Base-by-base conservation (phyloP, 352 stramenopile genomes). In the Phytophthora citricola region DNA sequence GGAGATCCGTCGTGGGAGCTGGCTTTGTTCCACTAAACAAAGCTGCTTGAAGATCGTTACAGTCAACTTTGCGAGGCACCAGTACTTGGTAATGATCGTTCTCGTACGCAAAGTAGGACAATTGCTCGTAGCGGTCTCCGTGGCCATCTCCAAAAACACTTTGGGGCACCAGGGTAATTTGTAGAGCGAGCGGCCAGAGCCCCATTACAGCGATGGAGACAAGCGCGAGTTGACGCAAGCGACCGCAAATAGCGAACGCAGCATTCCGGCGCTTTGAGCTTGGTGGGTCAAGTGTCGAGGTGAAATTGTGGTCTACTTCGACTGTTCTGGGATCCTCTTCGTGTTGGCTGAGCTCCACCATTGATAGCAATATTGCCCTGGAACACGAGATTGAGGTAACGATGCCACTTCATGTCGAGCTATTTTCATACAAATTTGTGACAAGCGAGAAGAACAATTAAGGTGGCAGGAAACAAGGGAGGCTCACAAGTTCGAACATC, bases 91-190 rank as follows among this genome's bases (percentile, higher is more conserved):
- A 81, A 40, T 78, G 69, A 24, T 81, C 73, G 40, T 73, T 76
- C 15, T 81, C 73, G 7, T 73, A 59, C 12, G 63, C 63, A 17
- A 68, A 72, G n/a, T 72, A 72, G 3, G 64, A 72, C 4, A 67
- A 29, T 47, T 83, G 60, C 24, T 80, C 71, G 51, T 80, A 83
- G 6, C 75, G 57, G 41, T 83, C 75, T 29, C 75, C 75, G 41
- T 83, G 75, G 41, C 75, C 75, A 22, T 83, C 71, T 24, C 75
- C 75, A 29, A 83, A 78, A 2, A 80, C 69, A 34, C 68, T 80
- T 52, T 72, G 22, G 0, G 75, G 75, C 1, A 63, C 51, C 20
- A 76, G 26, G 1, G 76, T 55, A 20, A 74, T 15, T 50, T 83
- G 75, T 4, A 83, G 27, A 2, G 62, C 24, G 2, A 80, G 58